phyloP scores from a whole-genome alignment of 805 yeast species.

The Ogataea saltuana region DNA sequence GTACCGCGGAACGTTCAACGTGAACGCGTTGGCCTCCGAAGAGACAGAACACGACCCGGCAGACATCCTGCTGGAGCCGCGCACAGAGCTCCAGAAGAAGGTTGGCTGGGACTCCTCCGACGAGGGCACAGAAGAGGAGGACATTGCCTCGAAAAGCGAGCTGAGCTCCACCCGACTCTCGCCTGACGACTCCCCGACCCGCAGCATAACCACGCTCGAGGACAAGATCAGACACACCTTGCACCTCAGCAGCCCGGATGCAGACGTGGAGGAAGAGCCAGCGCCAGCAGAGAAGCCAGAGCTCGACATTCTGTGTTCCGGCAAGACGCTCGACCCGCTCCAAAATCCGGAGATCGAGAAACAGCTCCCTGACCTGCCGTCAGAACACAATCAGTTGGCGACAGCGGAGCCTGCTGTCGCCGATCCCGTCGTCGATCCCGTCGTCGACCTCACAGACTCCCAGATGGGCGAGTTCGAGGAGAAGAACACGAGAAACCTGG shows the following conservation, averaged over 20 bases:
- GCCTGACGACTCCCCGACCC: not conserved
- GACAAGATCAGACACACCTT: conserved; percentile 9
- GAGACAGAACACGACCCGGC: conserved; percentile 10
- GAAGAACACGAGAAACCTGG: conserved; percentile 8
- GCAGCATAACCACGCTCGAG: conserved; percentile 9
- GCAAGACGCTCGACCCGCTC: conserved; percentile 17
- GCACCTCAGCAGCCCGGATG: not conserved
- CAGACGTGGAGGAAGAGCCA: not conserved
- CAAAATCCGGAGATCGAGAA: not conserved
- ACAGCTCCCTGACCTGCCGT: not conserved
- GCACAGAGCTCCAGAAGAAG: not conserved
- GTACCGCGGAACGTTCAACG: conserved; percentile 31
- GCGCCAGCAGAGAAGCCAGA: not conserved
- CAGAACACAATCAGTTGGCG: not conserved
- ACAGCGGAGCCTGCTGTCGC: not conserved
- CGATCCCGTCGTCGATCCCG: not conserved
- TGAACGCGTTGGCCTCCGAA: conserved; percentile 28
- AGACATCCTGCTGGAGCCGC: conserved; percentile 4
- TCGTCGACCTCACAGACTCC: conserved; percentile 6
- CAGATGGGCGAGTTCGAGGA: conserved; percentile 25
- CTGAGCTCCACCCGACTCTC: too few species aligned
- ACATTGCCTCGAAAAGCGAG: conserved; percentile 1
- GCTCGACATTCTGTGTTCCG: not conserved
- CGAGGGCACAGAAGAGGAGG: conserved; percentile 11
- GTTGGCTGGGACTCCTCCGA: conserved; percentile 16